phyloP scores from a whole-genome alignment of 495 filamentous ascomycete species.

The Talaromyces liani region DNA sequence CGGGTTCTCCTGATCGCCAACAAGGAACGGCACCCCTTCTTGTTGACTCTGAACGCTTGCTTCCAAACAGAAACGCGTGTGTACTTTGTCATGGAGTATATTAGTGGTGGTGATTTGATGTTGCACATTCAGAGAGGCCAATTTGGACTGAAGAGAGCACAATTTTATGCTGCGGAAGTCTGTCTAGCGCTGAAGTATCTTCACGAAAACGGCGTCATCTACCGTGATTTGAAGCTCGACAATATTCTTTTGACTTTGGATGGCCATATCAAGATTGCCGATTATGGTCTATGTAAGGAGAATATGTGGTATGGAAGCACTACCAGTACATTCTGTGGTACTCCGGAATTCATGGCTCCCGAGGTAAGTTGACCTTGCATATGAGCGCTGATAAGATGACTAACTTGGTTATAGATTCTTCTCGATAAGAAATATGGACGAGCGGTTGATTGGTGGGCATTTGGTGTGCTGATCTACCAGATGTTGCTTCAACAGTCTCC shows the following conservation, averaged over 20 bases:
- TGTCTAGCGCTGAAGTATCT: constrained; percentile 98
- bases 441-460: constrained; percentile 99
- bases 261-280: constrained; percentile 96
- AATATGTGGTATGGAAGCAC: constrained; percentile 99
- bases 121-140: constrained; percentile 95
- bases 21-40: constrained; percentile 94
- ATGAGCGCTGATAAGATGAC: constrained; percentile 11
- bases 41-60: constrained; percentile 92
- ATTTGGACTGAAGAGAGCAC: constrained; percentile 91
- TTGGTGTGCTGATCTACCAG: constrained; percentile 98
- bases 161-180: constrained; percentile 99
- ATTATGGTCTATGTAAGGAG: constrained; percentile 99
- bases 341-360: constrained; percentile 98
- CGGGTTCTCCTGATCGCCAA: constrained; percentile 95
- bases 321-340: constrained; percentile 98
- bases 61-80: constrained; percentile 99
- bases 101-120: constrained; percentile 98
- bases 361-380: constrained; percentile 54
- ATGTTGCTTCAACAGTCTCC: constrained; percentile 99
- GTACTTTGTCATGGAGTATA: constrained; percentile 99
- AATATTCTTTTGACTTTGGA: constrained; percentile 95
- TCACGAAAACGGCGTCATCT: constrained; percentile 98
- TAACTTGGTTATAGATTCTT: constrained; percentile 59
- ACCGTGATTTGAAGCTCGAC: constrained; percentile 98
- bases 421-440: constrained; percentile 98